phyloP scores from a whole-genome alignment of 129 eudicot species.

The Centella asiatica region DNA sequence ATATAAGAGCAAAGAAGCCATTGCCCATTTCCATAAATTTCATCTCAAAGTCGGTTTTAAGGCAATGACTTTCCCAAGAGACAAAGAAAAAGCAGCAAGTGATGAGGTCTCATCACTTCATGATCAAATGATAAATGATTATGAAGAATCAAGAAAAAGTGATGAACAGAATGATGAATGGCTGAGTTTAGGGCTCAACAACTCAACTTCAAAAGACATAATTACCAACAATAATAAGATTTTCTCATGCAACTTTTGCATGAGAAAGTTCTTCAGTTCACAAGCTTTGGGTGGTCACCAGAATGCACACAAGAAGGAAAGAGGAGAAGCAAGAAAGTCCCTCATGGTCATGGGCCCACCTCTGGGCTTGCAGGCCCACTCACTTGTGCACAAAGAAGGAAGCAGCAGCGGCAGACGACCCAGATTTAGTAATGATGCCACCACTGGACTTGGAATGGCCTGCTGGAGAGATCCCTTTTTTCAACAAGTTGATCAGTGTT shows the following conservation, averaged over 20 bases:
- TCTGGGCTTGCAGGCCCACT: constrained; percentile 24
- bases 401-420: neutral
- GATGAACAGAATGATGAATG: constrained; percentile 14
- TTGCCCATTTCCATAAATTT: too few relatives aligned
- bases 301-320: constrained; percentile 39
- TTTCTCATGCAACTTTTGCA: constrained; percentile 32
- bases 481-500: constrained; percentile 6
- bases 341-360: neutral
- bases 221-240: too few relatives aligned
- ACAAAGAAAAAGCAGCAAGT: too few relatives aligned
- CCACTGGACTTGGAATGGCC: neutral
- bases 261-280: constrained; percentile 29
- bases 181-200: constrained; percentile 23
- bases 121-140: too few relatives aligned
- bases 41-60: too few relatives aligned
- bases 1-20: too few relatives aligned
- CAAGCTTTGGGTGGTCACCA: constrained; percentile 46
- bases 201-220: neutral
- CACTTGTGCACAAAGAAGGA: constrained; percentile 21
- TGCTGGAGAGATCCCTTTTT: constrained; percentile 5
- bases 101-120: too few relatives aligned
- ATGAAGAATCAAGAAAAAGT: neutral
- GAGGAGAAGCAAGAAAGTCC: constrained; percentile 17
- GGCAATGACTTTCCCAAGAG: too few relatives aligned
- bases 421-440: neutral